A percentile compares a stretch with the other conserved stretches of the same genome.
phyloP scores from a whole-genome alignment of 257 asterid species.

The Forsythia suspensa region DNA sequence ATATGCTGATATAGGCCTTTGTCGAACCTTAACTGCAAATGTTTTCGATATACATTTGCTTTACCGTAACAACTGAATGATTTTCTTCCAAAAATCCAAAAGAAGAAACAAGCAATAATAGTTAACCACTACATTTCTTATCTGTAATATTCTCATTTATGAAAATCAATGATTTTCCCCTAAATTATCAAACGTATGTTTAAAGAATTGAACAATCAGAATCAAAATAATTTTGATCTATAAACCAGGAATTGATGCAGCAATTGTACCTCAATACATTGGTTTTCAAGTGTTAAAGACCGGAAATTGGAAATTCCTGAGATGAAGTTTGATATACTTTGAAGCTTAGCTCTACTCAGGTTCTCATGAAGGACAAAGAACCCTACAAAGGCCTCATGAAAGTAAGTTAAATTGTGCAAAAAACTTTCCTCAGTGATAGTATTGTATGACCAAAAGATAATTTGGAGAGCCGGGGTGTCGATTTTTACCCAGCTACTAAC shows the following conservation, averaged over 20 bases:
- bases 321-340: constrained; percentile 53
- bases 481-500: constrained; percentile 47
- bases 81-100: too few relatives aligned
- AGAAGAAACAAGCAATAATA: too few relatives aligned
- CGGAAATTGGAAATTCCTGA: constrained; percentile 58
- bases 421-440: constrained; percentile 49
- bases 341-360: constrained; percentile 39
- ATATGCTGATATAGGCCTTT: too few relatives aligned
- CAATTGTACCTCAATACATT: constrained; percentile 58
- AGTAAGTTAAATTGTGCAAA: constrained; percentile 36
- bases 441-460: constrained; percentile 58
- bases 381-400: constrained; percentile 57
- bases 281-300: constrained; percentile 51
- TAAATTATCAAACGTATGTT: too few relatives aligned
- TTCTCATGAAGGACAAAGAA: constrained; percentile 40
- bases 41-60: too few relatives aligned
- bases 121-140: too few relatives aligned
- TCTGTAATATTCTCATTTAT: too few relatives aligned
- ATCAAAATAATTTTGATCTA: background rate
- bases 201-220: too few relatives aligned
- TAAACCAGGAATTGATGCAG: background rate
- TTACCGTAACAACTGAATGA: too few relatives aligned
- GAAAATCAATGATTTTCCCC: too few relatives aligned
- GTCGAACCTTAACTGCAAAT: too few relatives aligned
- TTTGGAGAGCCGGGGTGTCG: constrained; percentile 44